Evolutionary conservation across 352 stramenopile genomes (phyloP).

Genomic region (Globisporangium emineosum): DNA sequence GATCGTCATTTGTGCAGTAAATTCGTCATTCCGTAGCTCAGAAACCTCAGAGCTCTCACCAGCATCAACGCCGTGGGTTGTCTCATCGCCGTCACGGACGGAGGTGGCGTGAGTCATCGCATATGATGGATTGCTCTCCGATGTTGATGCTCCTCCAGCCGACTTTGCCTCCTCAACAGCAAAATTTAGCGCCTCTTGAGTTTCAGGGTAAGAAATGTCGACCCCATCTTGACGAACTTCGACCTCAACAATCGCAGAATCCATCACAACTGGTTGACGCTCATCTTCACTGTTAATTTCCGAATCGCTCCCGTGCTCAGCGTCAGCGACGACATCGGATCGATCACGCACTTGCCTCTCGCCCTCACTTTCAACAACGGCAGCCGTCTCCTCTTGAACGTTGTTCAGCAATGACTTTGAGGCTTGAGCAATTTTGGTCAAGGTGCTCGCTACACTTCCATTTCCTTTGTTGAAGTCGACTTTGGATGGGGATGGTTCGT

Average conservation of each 20-base stretch:
- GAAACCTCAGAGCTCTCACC: neutral
- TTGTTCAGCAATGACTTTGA: conserved; percentile 28
- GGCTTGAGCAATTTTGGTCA: conserved; percentile 31
- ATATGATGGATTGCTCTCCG: neutral
- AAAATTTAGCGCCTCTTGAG: neutral
- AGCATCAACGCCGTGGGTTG: no score
- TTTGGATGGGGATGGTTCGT: neutral
- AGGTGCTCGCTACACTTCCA: conserved; percentile 18
- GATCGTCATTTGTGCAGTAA: neutral
- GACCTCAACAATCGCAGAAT: conserved; percentile 5
- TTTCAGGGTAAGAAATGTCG: neutral
- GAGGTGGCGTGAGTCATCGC: neutral
- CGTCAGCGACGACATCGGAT: neutral
- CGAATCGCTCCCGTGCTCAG: neutral
- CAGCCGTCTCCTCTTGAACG: conserved; percentile 2
- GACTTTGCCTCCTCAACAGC: neutral
- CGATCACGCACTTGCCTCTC: neutral
- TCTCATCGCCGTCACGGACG: no score
- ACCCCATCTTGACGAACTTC: conserved; percentile 3
- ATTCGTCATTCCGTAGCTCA: neutral
- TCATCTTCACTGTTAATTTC: neutral
- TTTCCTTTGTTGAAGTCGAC: neutral
- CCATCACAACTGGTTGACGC: neutral
- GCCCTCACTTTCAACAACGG: neutral
- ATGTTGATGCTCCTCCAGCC: neutral